Evolutionary conservation across 306 rosid species (phyloP).

Genomic region (Ceratonia siliqua): DNA sequence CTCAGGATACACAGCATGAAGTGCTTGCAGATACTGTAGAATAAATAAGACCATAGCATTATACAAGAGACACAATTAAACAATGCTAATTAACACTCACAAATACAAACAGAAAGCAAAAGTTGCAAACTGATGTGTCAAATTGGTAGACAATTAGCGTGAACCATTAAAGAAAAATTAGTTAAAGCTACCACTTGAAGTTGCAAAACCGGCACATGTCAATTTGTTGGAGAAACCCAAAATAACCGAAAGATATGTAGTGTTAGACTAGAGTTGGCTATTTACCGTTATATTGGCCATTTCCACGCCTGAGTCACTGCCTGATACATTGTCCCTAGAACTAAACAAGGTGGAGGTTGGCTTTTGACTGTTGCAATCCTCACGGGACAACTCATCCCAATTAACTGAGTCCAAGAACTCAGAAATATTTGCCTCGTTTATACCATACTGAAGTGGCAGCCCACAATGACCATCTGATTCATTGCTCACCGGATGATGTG

Average conservation of each 20-base stretch:
- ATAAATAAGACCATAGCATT: slow-evolving; percentile 26
- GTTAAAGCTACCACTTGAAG: slow-evolving; percentile 12
- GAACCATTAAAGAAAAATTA: background rate
- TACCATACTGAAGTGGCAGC: slow-evolving; percentile 42
- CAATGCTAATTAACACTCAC: background rate
- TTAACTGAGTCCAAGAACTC: slow-evolving; percentile 46
- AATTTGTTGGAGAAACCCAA: slow-evolving; percentile 13
- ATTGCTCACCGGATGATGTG: slow-evolving; percentile 33
- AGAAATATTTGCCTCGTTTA: slow-evolving; percentile 50
- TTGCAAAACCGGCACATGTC: slow-evolving; percentile 7
- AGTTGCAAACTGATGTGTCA: background rate
- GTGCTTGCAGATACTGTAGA: slow-evolving; percentile 41
- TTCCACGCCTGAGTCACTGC: slow-evolving; percentile 33
- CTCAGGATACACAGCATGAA: slow-evolving; percentile 16
- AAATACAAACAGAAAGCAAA: background rate
- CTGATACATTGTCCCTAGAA: slow-evolving; percentile 32
- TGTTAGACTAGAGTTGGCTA: slow-evolving; percentile 32
- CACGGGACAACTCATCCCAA: slow-evolving; percentile 43
- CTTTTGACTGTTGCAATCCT: slow-evolving; percentile 31
- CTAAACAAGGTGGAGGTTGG: slow-evolving; percentile 5
- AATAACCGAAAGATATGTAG: slow-evolving; percentile 21
- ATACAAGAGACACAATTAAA: slow-evolving; percentile 20
- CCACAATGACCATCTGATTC: slow-evolving; percentile 35
- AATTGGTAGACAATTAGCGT: background rate
- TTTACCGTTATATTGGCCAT: slow-evolving; percentile 52